phyloP scores from a whole-genome alignment of 768 basidiomycete species.

The Butyriboletus loyo region DNA sequence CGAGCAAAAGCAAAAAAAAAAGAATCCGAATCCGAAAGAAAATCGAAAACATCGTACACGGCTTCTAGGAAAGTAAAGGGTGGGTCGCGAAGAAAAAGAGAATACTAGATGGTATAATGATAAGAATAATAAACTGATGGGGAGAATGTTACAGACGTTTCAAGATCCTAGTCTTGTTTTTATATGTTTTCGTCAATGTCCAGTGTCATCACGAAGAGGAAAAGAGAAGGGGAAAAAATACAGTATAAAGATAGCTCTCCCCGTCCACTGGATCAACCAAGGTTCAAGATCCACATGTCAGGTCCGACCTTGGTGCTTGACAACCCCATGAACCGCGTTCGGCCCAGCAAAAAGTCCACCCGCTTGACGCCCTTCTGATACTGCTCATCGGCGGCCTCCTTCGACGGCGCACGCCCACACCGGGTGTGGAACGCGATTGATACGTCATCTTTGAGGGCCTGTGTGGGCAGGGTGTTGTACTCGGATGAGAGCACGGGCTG shows the following conservation, averaged over 20 bases:
- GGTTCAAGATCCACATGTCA: constrained; percentile 36
- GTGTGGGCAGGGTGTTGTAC: constrained; percentile 35
- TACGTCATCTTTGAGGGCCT: constrained; percentile 35
- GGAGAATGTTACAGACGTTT: constrained; percentile 23
- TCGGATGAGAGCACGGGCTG: constrained; percentile 38
- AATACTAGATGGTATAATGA: constrained; percentile 22
- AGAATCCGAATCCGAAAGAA: not conserved
- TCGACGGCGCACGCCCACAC: constrained; percentile 33
- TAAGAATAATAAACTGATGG: constrained; percentile 16
- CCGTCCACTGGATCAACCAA: constrained; percentile 17
- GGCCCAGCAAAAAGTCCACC: constrained; percentile 50
- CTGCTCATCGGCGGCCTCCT: constrained; percentile 36
- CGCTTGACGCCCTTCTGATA: constrained; percentile 48
- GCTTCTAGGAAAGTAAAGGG: not conserved
- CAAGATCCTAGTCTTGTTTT: constrained; percentile 13
- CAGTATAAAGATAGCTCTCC: constrained; percentile 24
- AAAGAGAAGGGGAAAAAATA: constrained; percentile 8
- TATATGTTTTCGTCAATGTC: constrained; percentile 16
- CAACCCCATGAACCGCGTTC: constrained; percentile 46
- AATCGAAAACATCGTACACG: not conserved
- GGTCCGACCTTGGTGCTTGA: constrained; percentile 35
- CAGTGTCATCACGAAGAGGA: not conserved
- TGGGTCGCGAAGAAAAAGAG: too few relatives aligned
- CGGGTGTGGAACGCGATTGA: constrained; percentile 43
- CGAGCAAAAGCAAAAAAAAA: not conserved